Evolutionary conservation across 208 protist species (phyloP), one percentile per base, ranked within the genome.

Genomic region (Phytomonas sp.): DNA sequence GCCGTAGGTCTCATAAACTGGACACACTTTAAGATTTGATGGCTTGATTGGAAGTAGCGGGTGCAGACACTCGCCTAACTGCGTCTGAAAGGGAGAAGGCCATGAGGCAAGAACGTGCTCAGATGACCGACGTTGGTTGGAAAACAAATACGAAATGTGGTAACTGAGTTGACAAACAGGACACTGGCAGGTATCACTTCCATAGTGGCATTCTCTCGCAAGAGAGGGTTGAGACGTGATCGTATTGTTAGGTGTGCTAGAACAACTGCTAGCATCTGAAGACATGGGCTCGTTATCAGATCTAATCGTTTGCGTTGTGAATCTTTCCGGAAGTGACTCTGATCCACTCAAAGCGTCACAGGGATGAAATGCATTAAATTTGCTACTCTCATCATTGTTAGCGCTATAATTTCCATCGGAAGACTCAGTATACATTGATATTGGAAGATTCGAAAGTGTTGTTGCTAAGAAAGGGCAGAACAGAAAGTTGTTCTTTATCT

Each of bases 51-150:
- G 63, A 8, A 65, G 60, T 6, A 60, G 59, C 61, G 75, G 61
- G 5, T 68, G 62, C 71, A 71, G 70, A 56, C 46, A 5, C 46
- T 23, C 46, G 20, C 46, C 46, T 26, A 56, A 56, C 23, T 56
- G 46, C 17, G 62, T 61, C 64, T 82, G 82, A 59, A 78, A 82
- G 7, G 87, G 78, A 28, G 88, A 93, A 23, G 91, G 91, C 7
- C 84, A 77, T 62, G 82, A 78, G 11, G 76, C 51, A 76, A 96
- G 85, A 29, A 96, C 88, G 63, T 94, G 87, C 59, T 75, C 76
- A 0, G 91, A 96, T 65, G 88, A 75, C 28, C 81, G 84, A 33
- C 87, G 77, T 68, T 96, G 91, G 59, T 91, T 82, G 36, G 74
- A 68, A 78, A 88, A 96, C 33, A 93, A 60, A 30, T 70, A 77